Conservation (phyloP, 2,329 filamentous ascomycete species). For the Ambrosiella beaveri region DNA sequence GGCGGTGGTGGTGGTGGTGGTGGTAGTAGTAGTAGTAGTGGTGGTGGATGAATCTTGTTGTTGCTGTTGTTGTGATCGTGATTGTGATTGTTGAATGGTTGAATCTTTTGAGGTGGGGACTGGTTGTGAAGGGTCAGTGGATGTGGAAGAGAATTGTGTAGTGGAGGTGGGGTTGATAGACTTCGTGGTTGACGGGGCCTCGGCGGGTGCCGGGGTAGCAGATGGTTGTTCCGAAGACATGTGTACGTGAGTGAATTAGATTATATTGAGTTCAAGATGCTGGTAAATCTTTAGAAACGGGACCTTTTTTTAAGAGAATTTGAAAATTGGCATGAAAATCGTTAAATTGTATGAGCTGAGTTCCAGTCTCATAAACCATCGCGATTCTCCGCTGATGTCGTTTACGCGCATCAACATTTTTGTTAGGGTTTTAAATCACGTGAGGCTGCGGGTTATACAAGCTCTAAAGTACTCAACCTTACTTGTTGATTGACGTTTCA, state of each 20-base stretch:
- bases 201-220: background rate
- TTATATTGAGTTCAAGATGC: too few relatives aligned
- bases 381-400: background rate
- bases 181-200: background rate
- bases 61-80: too few relatives aligned
- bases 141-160: background rate
- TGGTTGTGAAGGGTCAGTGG: background rate
- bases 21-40: background rate
- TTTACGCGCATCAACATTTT: background rate
- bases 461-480: too few relatives aligned
- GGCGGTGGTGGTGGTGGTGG: slow-evolving; percentile 2
- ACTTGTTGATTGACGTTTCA: too few relatives aligned
- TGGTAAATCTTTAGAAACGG: background rate
- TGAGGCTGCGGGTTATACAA: background rate
- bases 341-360: too few relatives aligned
- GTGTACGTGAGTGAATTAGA: background rate
- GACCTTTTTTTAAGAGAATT: background rate
- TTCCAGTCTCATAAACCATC: background rate
- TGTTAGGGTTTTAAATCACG: background rate
- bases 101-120: too few relatives aligned
- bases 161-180: background rate
- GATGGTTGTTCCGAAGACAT: background rate
- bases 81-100: too few relatives aligned
- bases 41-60: background rate
- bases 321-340: background rate